These are phyloP conservation scores for Leccinum boreale DNA, from an alignment of 768 basidiomycete species.

Conservation along the genomic window DNA sequence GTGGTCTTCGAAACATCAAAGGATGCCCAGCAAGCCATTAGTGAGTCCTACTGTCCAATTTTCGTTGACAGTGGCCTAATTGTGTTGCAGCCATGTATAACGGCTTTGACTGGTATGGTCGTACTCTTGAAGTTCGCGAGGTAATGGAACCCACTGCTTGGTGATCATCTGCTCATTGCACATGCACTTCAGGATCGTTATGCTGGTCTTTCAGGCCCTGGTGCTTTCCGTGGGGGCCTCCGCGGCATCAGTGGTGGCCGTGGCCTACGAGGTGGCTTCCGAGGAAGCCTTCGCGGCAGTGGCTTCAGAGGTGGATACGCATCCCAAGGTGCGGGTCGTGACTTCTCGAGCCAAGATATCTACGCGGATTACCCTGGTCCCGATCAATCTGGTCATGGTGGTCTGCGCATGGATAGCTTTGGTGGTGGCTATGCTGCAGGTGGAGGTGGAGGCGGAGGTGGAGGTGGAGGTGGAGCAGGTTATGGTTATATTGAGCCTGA, in stretches of 20 bases:
- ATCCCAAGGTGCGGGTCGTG: constrained; percentile 47
- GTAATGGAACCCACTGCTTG: constrained; percentile 38
- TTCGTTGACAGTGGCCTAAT: background rate
- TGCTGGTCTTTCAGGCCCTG: constrained; percentile 74
- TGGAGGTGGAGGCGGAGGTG: constrained; percentile 23
- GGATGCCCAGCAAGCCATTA: constrained; percentile 89
- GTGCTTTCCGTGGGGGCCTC: constrained; percentile 51
- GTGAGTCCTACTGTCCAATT: constrained; percentile 43
- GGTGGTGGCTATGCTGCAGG: constrained; percentile 36
- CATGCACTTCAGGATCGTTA: constrained; percentile 70
- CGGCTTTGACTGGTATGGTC: constrained; percentile 97
- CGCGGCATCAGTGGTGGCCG: constrained; percentile 45
- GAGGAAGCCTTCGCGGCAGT: constrained; percentile 50
- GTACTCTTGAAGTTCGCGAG: constrained; percentile 93
- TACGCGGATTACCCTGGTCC: constrained; percentile 94
- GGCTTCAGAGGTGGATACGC: constrained; percentile 60
- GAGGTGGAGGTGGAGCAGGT: constrained; percentile 38
- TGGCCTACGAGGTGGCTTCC: constrained; percentile 19
- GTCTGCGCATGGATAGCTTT: constrained; percentile 35
- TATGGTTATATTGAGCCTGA: constrained; percentile 58
- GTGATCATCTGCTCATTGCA: background rate
- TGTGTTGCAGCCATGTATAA: constrained; percentile 80
- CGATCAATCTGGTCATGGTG: constrained; percentile 50
- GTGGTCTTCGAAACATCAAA: constrained; percentile 91
- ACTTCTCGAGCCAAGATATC: constrained; percentile 84